These are phyloP conservation scores for Erysimum pusillum DNA, from an alignment of 441 rosid genomes.

Conservation along the genomic window DNA sequence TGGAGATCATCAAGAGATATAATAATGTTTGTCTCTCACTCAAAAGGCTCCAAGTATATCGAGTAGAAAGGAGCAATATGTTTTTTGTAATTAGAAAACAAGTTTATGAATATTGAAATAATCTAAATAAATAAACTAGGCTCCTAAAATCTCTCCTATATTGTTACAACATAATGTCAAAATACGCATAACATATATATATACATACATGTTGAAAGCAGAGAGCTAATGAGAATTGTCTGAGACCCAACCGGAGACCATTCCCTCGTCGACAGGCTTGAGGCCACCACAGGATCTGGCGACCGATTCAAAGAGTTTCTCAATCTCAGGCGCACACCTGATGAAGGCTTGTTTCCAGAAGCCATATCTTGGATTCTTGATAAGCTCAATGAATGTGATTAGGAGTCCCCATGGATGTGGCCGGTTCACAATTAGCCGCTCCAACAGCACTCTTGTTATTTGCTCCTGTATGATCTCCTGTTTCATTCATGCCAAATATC, in stretches of 20 bases:
- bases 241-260: constrained; percentile 87
- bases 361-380: constrained; percentile 96
- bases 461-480: constrained; percentile 99
- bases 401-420: constrained; percentile 99
- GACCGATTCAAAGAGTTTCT: constrained; percentile 96
- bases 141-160: constrained; percentile 19
- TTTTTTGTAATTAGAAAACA: neutral
- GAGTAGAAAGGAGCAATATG: too few species aligned
- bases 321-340: constrained; percentile 98
- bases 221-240: constrained; percentile 65
- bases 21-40: too few species aligned
- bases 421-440: constrained; percentile 91
- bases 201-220: neutral
- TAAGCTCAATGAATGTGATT: constrained; percentile 98
- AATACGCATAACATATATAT: constrained; percentile 6
- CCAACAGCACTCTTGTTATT: constrained; percentile 92
- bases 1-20: too few species aligned
- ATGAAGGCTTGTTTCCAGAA: constrained; percentile 95
- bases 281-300: constrained; percentile 89
- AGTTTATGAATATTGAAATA: neutral
- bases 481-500: constrained; percentile 23
- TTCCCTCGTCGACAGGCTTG: constrained; percentile 88
- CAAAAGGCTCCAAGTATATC: too few species aligned
- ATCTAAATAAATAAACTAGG: neutral
- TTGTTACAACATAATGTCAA: constrained; percentile 32